These are phyloP conservation scores for Apiospora arundinis DNA, from an alignment of 2,329 filamentous ascomycete species.

Conservation along the genomic window DNA sequence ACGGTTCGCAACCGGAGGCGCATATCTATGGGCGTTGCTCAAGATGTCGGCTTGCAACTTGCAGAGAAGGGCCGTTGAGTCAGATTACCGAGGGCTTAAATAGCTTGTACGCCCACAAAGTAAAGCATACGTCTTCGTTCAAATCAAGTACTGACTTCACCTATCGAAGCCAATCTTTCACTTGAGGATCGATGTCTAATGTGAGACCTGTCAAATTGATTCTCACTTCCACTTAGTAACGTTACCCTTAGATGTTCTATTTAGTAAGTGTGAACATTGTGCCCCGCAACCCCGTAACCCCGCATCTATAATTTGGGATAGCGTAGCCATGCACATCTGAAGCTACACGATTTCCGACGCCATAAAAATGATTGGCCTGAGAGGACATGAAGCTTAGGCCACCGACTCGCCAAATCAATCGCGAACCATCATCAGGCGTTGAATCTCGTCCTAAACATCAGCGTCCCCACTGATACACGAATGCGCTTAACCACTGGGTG, in stretches of 20 bases:
- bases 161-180: neutral
- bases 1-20: neutral
- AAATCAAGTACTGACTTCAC: neutral
- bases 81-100: neutral
- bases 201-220: neutral
- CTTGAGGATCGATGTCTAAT: neutral
- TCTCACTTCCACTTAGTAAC: no score
- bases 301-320: slow-evolving; percentile 11
- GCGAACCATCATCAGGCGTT: slow-evolving; percentile 2
- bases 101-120: neutral
- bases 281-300: slow-evolving; percentile 30
- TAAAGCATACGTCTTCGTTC: neutral
- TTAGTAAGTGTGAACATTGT: neutral
- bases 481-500: neutral
- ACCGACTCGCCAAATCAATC: neutral
- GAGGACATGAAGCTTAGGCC: slow-evolving; percentile 13
- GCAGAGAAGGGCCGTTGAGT: neutral
- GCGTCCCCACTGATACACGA: neutral
- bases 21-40: no score
- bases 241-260: neutral
- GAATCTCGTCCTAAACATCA: slow-evolving; percentile 4
- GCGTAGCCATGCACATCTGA: neutral
- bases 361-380: slow-evolving; percentile 1
- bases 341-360: neutral
- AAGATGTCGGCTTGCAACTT: neutral